Conservation (phyloP, 2,329 filamentous ascomycete species). For the Orbilia blumenaviensis region DNA sequence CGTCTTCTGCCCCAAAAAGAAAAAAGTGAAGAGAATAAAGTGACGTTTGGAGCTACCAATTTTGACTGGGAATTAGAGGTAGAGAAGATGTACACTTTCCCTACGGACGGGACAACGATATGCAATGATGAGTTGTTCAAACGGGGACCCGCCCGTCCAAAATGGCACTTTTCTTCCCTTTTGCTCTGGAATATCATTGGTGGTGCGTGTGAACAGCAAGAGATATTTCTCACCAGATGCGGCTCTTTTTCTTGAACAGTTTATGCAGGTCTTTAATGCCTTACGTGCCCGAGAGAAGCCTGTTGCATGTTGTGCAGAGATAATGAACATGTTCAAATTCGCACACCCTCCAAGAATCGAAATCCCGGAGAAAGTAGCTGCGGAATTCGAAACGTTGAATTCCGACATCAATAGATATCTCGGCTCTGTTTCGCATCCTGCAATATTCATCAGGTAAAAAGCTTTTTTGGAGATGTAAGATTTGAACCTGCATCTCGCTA, state of each 20-base stretch:
- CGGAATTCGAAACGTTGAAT: constrained; percentile 34
- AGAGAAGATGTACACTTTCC: neutral
- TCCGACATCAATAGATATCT: constrained; percentile 49
- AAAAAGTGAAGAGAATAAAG: too few species aligned
- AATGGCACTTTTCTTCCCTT: constrained; percentile 37
- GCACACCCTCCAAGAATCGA: neutral
- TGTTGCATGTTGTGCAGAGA: constrained; percentile 39
- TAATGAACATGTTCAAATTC: neutral
- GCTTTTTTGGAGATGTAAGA: too few species aligned
- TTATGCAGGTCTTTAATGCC: constrained; percentile 22
- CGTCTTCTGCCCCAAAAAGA: too few species aligned
- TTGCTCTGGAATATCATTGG: neutral
- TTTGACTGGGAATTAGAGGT: constrained; percentile 13
- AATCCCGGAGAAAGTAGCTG: constrained; percentile 11
- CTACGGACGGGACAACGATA: constrained; percentile 35
- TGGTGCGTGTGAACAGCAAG: neutral
- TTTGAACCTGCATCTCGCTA: constrained; percentile 44
- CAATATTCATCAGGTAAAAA: too few species aligned
- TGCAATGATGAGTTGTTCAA: constrained; percentile 54
- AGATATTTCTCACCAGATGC: neutral
- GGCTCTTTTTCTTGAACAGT: constrained; percentile 12
- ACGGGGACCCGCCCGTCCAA: constrained; percentile 31
- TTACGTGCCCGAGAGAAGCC: neutral
- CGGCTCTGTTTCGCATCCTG: constrained; percentile 51
- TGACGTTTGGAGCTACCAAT: constrained; percentile 48